Percentiles rank a stretch among this genome's conserved stretches.
phyloP scores from a whole-genome alignment of 2,329 filamentous ascomycete genomes.

The Domatiomyces catenatus region DNA sequence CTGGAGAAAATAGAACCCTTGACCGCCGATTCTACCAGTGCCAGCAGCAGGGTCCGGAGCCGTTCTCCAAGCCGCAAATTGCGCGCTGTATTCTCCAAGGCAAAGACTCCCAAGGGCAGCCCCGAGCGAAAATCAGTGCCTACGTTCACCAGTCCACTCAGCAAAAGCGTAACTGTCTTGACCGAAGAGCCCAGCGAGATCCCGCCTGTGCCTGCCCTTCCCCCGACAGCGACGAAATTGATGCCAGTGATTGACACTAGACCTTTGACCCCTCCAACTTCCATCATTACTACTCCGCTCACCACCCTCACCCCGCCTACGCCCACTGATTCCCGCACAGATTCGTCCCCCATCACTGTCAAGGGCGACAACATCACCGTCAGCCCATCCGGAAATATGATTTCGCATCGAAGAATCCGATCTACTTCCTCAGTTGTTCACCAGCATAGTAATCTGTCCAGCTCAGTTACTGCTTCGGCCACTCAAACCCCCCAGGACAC shows the following conservation, averaged over 20 bases:
- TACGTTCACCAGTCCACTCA: slow-evolving; percentile 4
- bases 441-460: slow-evolving; percentile 76
- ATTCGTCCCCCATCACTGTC: slow-evolving; percentile 22
- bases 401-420: slow-evolving; percentile 51
- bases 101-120: slow-evolving; percentile 36
- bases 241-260: slow-evolving; percentile 9
- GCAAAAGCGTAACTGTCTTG: slow-evolving; percentile 23
- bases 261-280: slow-evolving; percentile 17
- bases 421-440: slow-evolving; percentile 38
- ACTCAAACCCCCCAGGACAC: slow-evolving; percentile 61
- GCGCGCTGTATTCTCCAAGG: slow-evolving; percentile 51
- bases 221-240: not conserved
- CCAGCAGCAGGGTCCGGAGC: slow-evolving; percentile 34
- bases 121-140: slow-evolving; percentile 24
- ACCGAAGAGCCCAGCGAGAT: slow-evolving; percentile 20
- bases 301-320: slow-evolving; percentile 51
- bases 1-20: slow-evolving; percentile 20
- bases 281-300: slow-evolving; percentile 27
- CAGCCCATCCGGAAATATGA: slow-evolving; percentile 54
- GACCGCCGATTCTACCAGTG: slow-evolving; percentile 23
- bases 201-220: not conserved
- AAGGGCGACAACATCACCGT: slow-evolving; percentile 36
- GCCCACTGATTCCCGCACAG: slow-evolving; percentile 34
- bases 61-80: slow-evolving; percentile 57
- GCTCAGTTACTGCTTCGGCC: slow-evolving; percentile 53